Evolutionary conservation across 371 early-diverging fungal genomes (phyloP), one percentile per base, ranked within the genome.

Genomic region (Mortierella sp.): DNA sequence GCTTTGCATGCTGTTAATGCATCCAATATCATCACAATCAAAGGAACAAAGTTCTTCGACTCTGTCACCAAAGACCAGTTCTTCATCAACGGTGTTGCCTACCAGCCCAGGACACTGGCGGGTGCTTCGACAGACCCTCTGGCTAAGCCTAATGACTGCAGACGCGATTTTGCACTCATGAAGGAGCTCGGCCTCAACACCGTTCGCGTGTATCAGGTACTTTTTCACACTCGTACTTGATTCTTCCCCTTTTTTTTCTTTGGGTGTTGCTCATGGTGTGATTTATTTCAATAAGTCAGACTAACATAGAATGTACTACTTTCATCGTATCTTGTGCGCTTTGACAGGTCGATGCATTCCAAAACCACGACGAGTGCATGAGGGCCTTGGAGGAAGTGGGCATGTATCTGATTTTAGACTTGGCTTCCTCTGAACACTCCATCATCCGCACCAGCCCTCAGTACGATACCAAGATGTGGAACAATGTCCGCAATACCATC

Each of bases 11-110:
- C 58, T 1, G 48, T 18, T 24, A 41, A 27, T 3, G 91, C 91
- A 27, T 76, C 94, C 46, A 93, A 94, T 75, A 91, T 93, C 3
- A 91, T 96, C 72, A 89, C 82, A 11, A 93, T 93, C 83, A 94
- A 94, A 75, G 96, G 95, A 46, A 84, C 90, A 77, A 95, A 95
- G 82, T 92, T 95, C 74, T 95, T 96, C 80, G 93, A 95, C 80
- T 89, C 91, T 24, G 92, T 91, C 49, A 92, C 94, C 2, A 94
- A 95, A 77, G 89, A 94, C 27, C 94, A 95, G 76, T 96, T 96
- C 84, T 94, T 92, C 78, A 92, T 96, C 86, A 95, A 95, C 88
- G 96, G 96, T 63, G 90, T 96, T 4, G 95, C 95, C 8, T 96
- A 96, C 76, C 95, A 96, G 75, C 96, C 97, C 41, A 90, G 92